Conservation (phyloP, 306 rosid species). For the Trichosanthes cucumerina region DNA sequence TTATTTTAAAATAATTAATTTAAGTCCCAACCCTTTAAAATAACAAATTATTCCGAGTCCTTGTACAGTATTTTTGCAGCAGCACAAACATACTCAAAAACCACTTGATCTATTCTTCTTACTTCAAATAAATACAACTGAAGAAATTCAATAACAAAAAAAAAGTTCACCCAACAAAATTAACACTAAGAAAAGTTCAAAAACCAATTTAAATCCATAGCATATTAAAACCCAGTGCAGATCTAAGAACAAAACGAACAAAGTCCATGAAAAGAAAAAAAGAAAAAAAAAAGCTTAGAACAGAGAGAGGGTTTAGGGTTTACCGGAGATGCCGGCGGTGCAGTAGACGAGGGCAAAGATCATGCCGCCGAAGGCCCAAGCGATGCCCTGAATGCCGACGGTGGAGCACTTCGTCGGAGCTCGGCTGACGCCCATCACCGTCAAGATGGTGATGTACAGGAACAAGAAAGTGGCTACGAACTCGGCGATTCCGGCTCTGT, state of each 20-base stretch:
- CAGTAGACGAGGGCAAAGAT: constrained; percentile 90
- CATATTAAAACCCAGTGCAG: neutral
- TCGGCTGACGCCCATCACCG: constrained; percentile 70
- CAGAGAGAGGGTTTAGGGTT: neutral
- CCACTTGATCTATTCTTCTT: neutral
- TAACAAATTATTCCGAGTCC: no score
- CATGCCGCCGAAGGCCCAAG: constrained; percentile 99
- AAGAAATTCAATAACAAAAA: neutral
- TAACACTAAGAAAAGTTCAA: neutral
- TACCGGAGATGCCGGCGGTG: constrained; percentile 92
- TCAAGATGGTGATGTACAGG: constrained; percentile 72
- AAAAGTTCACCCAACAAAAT: neutral
- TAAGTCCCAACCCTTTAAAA: no score
- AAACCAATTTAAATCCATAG: no score
- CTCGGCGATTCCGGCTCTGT: constrained; percentile 88
- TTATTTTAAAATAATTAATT: no score
- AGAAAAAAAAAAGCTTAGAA: neutral
- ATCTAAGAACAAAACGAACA: neutral
- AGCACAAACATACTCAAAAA: neutral
- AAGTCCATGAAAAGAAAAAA: neutral
- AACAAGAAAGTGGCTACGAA: constrained; percentile 81
- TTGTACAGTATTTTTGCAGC: neutral
- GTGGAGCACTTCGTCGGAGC: constrained; percentile 38
- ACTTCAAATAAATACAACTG: no score
- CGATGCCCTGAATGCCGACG: constrained; percentile 88